These are phyloP conservation scores for Colletotrichum sp. DNA, from an alignment of 2,329 filamentous ascomycete genomes.

Conservation along the genomic window DNA sequence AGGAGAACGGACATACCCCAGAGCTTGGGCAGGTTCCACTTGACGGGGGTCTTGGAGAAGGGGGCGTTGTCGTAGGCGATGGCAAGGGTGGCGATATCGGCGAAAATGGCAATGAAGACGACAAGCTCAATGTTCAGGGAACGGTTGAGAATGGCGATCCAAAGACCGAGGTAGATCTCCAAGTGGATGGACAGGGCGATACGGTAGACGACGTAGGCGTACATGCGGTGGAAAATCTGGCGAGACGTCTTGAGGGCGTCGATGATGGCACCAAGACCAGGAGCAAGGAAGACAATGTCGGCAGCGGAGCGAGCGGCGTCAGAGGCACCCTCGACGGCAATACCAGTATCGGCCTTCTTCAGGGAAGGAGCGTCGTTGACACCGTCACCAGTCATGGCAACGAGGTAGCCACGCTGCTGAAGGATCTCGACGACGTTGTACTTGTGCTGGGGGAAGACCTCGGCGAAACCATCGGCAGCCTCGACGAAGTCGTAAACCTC, in stretches of 20 bases:
- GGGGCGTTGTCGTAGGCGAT: conserved; percentile 90
- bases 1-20: conserved; percentile 92
- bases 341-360: conserved; percentile 96
- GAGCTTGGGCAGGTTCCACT: conserved; percentile 94
- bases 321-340: conserved; percentile 90
- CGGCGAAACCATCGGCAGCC: conserved; percentile 92
- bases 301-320: conserved; percentile 90
- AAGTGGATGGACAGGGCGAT: conserved; percentile 91
- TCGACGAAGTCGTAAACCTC: conserved; percentile 96
- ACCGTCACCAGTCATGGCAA: conserved; percentile 96
- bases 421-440: conserved; percentile 93
- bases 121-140: conserved; percentile 86
- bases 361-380: conserved; percentile 93
- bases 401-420: conserved; percentile 90
- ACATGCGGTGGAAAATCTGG: conserved; percentile 97
- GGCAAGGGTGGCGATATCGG: conserved; percentile 88
- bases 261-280: conserved; percentile 90
- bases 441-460: conserved; percentile 95
- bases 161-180: conserved; percentile 89
- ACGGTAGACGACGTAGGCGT: conserved; percentile 94
- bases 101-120: conserved; percentile 94
- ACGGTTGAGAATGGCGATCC: conserved; percentile 87
- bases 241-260: conserved; percentile 91
- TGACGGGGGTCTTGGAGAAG: conserved; percentile 60
- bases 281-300: conserved; percentile 92